phyloP scores from a whole-genome alignment of 140 eudicot species.

The Ambrosia hybrid region DNA sequence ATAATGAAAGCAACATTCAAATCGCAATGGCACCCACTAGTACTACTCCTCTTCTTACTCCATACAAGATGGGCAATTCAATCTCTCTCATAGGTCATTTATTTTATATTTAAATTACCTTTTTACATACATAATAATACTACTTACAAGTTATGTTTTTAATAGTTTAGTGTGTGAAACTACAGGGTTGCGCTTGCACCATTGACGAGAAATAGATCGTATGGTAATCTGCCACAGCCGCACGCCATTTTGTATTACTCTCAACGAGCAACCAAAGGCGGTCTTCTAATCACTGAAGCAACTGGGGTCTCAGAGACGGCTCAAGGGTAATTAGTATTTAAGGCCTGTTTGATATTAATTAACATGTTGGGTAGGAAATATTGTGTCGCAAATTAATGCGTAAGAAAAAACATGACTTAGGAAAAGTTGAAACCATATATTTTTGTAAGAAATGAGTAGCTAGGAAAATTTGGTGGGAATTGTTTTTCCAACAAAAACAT shows the following conservation, averaged over 20 bases:
- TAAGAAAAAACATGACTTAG: no score
- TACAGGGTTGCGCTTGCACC: conserved; percentile 64
- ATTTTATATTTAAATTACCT: neutral
- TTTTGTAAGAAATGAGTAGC: no score
- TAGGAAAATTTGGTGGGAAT: no score
- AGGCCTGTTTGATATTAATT: no score
- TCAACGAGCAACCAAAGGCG: conserved; percentile 66
- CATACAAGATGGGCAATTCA: conserved; percentile 56
- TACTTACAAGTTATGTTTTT: neutral
- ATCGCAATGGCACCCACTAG: conserved; percentile 22
- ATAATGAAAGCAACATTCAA: conserved; percentile 18
- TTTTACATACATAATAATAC: neutral
- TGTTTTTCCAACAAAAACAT: no score
- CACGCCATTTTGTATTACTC: conserved; percentile 59
- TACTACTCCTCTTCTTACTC: conserved; percentile 52
- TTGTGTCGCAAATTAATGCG: no score
- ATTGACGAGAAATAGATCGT: conserved; percentile 51
- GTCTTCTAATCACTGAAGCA: conserved; percentile 65
- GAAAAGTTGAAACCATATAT: no score
- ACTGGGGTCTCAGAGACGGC: conserved; percentile 55
- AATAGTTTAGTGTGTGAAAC: neutral
- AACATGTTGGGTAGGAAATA: no score
- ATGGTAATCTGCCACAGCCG: conserved; percentile 54
- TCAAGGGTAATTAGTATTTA: conserved; percentile 48
- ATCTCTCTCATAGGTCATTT: conserved; percentile 61